Evolutionary conservation across 768 basidiomycete species (phyloP).

Genomic region (Lentinula aciculospora): DNA sequence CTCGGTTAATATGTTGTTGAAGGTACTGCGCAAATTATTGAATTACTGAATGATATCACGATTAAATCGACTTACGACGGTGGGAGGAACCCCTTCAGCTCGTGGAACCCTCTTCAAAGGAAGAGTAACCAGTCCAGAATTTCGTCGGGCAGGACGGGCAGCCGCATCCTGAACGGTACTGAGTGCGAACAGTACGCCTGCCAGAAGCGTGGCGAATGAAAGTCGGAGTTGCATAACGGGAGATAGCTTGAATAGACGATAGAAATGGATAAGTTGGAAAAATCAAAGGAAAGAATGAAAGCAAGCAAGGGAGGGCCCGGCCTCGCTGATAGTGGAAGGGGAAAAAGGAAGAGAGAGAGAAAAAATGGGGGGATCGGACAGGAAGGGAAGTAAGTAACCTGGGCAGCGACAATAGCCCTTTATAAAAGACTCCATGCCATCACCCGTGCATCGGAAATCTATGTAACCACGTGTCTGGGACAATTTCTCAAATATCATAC

Average conservation of each 20-base stretch:
- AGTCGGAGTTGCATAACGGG: conserved; percentile 50
- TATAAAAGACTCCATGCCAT: background rate
- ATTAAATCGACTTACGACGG: conserved; percentile 25
- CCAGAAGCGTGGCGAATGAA: conserved; percentile 46
- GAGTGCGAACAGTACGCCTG: conserved; percentile 41
- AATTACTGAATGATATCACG: background rate
- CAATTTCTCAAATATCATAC: no score
- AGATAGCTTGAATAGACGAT: conserved; percentile 15
- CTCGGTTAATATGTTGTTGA: conserved; percentile 69
- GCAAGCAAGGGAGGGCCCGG: conserved; percentile 28
- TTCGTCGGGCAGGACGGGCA: conserved; percentile 35
- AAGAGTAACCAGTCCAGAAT: conserved; percentile 31
- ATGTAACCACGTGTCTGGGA: background rate
- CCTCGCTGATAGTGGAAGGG: conserved; percentile 22
- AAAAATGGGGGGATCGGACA: conserved; percentile 1
- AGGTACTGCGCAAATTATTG: conserved; percentile 36
- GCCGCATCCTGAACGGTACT: conserved; percentile 28
- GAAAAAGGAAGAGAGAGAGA: conserved; percentile 16
- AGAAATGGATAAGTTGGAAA: conserved; percentile 12
- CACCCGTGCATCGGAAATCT: background rate
- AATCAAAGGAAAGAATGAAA: conserved; percentile 19
- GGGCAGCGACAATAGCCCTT: background rate
- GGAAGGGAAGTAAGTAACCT: background rate
- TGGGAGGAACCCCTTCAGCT: conserved; percentile 24
- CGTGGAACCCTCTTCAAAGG: conserved; percentile 35